Evolutionary conservation across 2,329 filamentous ascomycete species (phyloP).

Genomic region (Beauveria brongniartii): DNA sequence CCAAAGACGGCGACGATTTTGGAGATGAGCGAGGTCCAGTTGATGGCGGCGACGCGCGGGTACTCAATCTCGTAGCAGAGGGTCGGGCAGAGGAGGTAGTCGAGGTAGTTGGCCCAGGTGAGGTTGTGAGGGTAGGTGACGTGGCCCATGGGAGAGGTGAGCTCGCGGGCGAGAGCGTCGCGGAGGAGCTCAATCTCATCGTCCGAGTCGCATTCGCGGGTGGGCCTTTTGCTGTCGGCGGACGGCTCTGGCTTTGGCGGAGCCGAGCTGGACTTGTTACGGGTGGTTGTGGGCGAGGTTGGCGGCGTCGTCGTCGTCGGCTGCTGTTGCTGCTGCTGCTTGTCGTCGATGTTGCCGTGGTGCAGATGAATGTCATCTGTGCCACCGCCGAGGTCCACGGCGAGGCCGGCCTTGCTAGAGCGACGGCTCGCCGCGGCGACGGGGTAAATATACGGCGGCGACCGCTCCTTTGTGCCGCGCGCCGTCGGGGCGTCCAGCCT

Average conservation of each 20-base stretch:
- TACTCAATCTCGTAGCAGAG: conserved; percentile 98
- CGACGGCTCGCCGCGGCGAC: conserved; percentile 42
- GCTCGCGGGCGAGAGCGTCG: conserved; percentile 79
- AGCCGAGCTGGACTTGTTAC: conserved; percentile 8
- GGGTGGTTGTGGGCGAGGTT: background rate
- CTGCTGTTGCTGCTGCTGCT: background rate
- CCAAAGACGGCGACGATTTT: conserved; percentile 89
- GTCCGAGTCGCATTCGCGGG: conserved; percentile 22
- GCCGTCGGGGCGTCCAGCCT: conserved; percentile 69
- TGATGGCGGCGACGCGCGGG: conserved; percentile 65
- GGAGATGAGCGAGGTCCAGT: conserved; percentile 73
- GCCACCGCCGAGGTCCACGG: conserved; percentile 13
- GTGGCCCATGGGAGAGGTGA: conserved; percentile 83
- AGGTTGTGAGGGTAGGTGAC: conserved; percentile 88
- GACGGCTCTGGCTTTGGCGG: conserved; percentile 10
- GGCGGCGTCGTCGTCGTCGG: background rate
- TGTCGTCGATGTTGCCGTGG: background rate
- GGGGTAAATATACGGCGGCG: conserved; percentile 70
- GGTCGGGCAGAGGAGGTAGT: conserved; percentile 87
- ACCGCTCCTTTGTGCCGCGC: conserved; percentile 45
- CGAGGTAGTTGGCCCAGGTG: conserved; percentile 70
- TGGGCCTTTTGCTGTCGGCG: conserved; percentile 13
- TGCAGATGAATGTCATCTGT: conserved; percentile 6
- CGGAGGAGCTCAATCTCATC: conserved; percentile 62
- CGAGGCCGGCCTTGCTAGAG: conserved; percentile 28